Conservation (phyloP, 257 asterid genomes). For the Leonotis leonurus region DNA sequence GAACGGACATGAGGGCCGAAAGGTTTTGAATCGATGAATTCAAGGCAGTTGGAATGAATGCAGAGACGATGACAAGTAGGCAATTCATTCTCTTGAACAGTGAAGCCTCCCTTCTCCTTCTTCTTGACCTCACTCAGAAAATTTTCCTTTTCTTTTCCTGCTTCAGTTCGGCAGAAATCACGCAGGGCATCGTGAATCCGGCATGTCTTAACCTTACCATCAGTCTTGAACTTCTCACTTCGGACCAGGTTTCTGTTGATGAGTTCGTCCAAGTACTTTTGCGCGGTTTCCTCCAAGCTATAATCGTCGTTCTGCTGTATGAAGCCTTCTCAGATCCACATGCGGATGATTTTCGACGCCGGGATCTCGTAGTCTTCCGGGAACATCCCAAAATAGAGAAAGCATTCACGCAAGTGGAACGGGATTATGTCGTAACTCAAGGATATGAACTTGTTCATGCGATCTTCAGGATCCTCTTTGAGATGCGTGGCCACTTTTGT, state of each 20-base stretch:
- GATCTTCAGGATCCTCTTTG: not conserved
- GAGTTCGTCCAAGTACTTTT: not conserved
- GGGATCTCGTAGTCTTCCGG: not conserved
- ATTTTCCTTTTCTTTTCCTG: not conserved
- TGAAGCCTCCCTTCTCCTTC: no score
- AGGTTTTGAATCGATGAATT: not conserved
- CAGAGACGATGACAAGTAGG: no score
- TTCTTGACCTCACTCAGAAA: no score
- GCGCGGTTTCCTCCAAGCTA: not conserved
- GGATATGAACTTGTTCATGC: not conserved
- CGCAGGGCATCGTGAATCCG: not conserved
- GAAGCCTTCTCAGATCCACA: constrained; percentile 13
- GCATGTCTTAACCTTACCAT: not conserved
- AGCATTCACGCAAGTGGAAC: not conserved
- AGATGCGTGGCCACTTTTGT: not conserved
- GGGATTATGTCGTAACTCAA: not conserved
- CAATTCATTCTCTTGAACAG: no score
- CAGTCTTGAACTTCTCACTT: not conserved
- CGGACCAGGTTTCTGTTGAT: not conserved
- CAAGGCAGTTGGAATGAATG: no score
- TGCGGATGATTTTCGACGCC: not conserved
- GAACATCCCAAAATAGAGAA: not conserved
- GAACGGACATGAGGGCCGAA: not conserved
- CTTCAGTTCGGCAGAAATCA: not conserved
- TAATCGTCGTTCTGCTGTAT: not conserved